Base-by-base conservation (phyloP, 2,329 filamentous ascomycete genomes). In the Metarhizium album region DNA sequence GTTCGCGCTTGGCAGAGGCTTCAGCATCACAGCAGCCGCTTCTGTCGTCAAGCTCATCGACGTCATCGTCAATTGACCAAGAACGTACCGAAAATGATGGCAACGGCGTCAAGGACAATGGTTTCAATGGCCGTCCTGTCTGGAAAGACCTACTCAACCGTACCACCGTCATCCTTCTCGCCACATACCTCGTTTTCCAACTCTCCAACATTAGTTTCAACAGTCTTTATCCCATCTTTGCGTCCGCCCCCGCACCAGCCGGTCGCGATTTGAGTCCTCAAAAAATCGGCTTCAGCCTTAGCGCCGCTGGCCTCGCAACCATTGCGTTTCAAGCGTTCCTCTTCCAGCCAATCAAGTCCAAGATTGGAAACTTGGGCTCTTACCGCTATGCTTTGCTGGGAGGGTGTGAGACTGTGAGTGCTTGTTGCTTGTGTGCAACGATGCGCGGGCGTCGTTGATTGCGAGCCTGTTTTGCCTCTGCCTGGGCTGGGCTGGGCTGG, bases 171-270 rank as follows among this genome's bases (percentile, higher is more conserved):
- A 72, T 94, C 2, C 77, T 98, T 0, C 78, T 98, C 5, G 65
- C 80, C 48, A 94, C 90, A 0, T 97, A 95, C 62, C 79, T 96
- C 42, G 84, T 97, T 47, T 98, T 97, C 63, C 90, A 96, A 61
- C 76, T 98, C 4, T 84, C 87, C 54, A 97, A 97, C 66, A 89
- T 96, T 57, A 90, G 89, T 3, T 98, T 90, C 76, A 96, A 95
- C 68, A 91, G 88, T 18, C 74, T 98, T 0, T 98, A 94, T 60
- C 93, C 93, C 1, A 91, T 97, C 49, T 98, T 97, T 60, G 87
- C 85, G 1, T 83, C 90, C 50, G 82, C 86, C 0, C 67, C 78
- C 1, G 74, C 82, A 0, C 93, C 93, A 0, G 84, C 83, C 0
- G 93, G 93, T 18, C 84, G 93, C 40, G 74, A 76, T 1, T 73